phyloP scores from a whole-genome alignment of 495 filamentous ascomycete genomes.

The Penicillium antarcticum region DNA sequence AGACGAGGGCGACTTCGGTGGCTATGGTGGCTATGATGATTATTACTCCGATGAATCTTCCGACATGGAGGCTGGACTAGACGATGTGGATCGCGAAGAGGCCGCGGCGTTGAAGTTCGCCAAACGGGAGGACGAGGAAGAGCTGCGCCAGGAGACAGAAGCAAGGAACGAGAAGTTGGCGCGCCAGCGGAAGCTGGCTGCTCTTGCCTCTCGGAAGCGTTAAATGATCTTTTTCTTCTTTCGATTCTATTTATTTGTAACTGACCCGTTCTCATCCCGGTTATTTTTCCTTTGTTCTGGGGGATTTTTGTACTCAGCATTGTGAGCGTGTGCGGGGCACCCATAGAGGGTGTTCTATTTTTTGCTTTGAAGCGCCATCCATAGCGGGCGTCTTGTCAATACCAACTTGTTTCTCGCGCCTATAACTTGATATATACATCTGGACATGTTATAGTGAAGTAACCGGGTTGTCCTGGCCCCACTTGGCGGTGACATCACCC shows the following conservation, averaged over 20 bases:
- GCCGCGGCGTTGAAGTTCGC: constrained; percentile 44
- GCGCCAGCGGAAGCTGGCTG: constrained; percentile 48
- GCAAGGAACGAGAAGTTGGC: constrained; percentile 56
- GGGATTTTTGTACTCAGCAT: constrained; percentile 25
- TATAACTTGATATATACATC: not conserved
- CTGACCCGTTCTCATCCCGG: not conserved
- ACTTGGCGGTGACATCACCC: constrained; percentile 45
- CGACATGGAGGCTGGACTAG: constrained; percentile 64
- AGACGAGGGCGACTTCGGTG: constrained; percentile 44
- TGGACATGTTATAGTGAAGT: not conserved
- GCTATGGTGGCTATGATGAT: constrained; percentile 51
- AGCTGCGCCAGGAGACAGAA: constrained; percentile 48
- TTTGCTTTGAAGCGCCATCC: constrained; percentile 14
- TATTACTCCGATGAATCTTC: constrained; percentile 55
- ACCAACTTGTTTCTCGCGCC: constrained; percentile 16
- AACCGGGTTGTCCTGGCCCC: constrained; percentile 24
- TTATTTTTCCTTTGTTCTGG: constrained; percentile 15
- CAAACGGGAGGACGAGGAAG: constrained; percentile 58
- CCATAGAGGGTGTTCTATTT: constrained; percentile 27
- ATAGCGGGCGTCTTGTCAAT: constrained; percentile 30
- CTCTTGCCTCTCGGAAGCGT: constrained; percentile 40
- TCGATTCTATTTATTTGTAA: constrained; percentile 4
- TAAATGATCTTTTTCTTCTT: constrained; percentile 9
- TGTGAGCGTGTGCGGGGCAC: constrained; percentile 33
- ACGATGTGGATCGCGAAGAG: constrained; percentile 60